Evolutionary conservation across 2,329 filamentous ascomycete genomes (phyloP), one percentile per base, ranked within the genome.

Genomic region (Xylariaceae sp.): DNA sequence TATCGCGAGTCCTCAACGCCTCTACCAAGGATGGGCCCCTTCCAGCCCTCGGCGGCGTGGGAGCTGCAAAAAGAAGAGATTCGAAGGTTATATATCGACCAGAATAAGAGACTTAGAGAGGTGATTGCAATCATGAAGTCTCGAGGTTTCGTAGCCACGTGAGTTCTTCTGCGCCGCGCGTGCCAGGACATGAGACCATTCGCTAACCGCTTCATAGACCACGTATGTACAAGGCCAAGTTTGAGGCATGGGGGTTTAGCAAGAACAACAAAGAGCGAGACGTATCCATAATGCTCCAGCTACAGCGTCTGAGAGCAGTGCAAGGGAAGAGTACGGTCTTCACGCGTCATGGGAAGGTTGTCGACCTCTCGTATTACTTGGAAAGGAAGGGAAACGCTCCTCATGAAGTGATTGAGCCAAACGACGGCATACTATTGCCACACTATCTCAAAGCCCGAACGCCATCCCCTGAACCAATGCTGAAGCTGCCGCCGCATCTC

Each of bases 151-250:
- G 66, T 69, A 50, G 71, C 71, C 40, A 74, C 71, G 70, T 74
- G 59, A 48, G 49, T 34, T 17, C 13, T n/a, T 32, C 13, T 32
- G 8, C 16, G 13, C 15, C 30, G 7, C 13, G 15, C 8, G 6
- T 32, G 16, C 8, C 30, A 6, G 11, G 22, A n/a, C n/a, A n/a
- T n/a, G n/a, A n/a, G n/a, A n/a, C 13, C 16, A 32, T 6, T 17
- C 30, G 30, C 13, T 32, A 6, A 17, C 12, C 6, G 30, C 6
- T 17, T 32, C 26, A 24, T 37, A 75, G 72, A 15, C 70, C 72
- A n/a, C 73, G 74, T 48, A 76, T 76, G 72, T 76, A 76, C 56
- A 76, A 76, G 52, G 74, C 72, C 13, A 62, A 72, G 18, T 75
- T 75, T 50, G 73, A 73, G 12, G 70, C 74, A 47, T 76, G 72